Evolutionary conservation across 805 yeast species (phyloP), one percentile per base, ranked within the genome.

Genomic region (Cephaloascus albidus): DNA sequence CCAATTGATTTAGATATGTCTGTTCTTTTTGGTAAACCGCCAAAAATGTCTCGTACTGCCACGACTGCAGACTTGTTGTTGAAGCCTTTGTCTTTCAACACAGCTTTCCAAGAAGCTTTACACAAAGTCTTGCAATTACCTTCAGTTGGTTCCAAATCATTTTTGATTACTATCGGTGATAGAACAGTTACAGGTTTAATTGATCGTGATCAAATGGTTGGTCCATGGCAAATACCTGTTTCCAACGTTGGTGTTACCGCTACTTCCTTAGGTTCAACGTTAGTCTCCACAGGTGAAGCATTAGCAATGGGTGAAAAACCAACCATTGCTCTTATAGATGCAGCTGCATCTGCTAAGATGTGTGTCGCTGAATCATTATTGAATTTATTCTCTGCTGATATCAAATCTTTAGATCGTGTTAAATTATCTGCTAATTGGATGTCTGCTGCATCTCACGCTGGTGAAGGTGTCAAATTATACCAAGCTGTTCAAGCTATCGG

Each of bases 171-270:
- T n/a, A 93, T 93, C 57, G 98, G 96, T 62, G 98, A 93, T 63
- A 81, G 98, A 65, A 74, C 94, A n/a, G 93, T 93, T 45, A 90
- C 97, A 20, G 98, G 98, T 40, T 74, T 93, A 50, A 82, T 93
- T 45, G 97, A 94, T 54, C 81, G 98, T 58, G 98, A 93, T 60
- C 98, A 93, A 68, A 81, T 89, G 81, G 97, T 93, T 43, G 98
- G 98, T 32, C 97, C 97, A 56, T 93, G 97, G 97, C 99, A 93
- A 70, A 93, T 85, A 8, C 98, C 99, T 37, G 97, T 93, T 26
- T 93, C 97, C 15, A 97, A 93, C 57, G 97, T 89, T 40, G 97
- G 96, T 65, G 96, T 93, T 39, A 89, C 97, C 18, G 83, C 84
- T 43, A 81, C 97, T 0, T 84, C 96, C 2, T 70, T 87, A 38